Conservation (phyloP, 164 flowering plant species). For the Piper longum region DNA sequence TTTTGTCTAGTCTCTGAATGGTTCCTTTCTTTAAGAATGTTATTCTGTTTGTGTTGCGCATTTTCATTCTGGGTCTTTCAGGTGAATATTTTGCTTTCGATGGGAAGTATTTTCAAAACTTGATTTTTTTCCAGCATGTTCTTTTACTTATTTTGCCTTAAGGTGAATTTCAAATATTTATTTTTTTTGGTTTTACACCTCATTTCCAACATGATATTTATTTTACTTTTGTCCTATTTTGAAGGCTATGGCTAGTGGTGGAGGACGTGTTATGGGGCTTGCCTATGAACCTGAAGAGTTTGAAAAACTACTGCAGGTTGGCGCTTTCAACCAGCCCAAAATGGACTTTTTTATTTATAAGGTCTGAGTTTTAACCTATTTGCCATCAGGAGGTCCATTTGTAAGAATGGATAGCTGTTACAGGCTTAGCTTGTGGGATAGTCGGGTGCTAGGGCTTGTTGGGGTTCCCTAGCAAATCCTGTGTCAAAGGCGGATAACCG, state of each 20-base stretch:
- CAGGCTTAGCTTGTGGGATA: too few relatives aligned
- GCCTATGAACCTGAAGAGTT: constrained; percentile 92
- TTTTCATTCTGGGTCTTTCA: too few relatives aligned
- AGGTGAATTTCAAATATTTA: neutral
- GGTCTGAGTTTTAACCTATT: neutral
- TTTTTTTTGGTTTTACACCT: neutral
- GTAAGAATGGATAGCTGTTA: too few relatives aligned
- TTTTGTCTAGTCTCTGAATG: neutral
- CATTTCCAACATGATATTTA: too few relatives aligned
- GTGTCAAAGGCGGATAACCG: too few relatives aligned
- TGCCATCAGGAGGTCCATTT: too few relatives aligned
- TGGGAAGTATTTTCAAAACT: neutral
- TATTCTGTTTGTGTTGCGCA: too few relatives aligned
- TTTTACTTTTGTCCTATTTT: constrained; percentile 4
- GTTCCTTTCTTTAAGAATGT: neutral
- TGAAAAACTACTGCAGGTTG: constrained; percentile 93
- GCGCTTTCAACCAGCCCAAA: neutral
- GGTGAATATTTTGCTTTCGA: too few relatives aligned
- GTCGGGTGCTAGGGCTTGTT: too few relatives aligned
- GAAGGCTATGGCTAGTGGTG: constrained; percentile 99
- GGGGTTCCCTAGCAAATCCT: too few relatives aligned
- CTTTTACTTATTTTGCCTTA: neutral
- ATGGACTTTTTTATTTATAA: neutral
- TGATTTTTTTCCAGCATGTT: neutral
- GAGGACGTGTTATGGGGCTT: constrained; percentile 99